Evolutionary conservation across 441 rosid genomes (phyloP), one percentile per base, ranked within the genome.

Genomic region (Pelargonium hybrid): DNA sequence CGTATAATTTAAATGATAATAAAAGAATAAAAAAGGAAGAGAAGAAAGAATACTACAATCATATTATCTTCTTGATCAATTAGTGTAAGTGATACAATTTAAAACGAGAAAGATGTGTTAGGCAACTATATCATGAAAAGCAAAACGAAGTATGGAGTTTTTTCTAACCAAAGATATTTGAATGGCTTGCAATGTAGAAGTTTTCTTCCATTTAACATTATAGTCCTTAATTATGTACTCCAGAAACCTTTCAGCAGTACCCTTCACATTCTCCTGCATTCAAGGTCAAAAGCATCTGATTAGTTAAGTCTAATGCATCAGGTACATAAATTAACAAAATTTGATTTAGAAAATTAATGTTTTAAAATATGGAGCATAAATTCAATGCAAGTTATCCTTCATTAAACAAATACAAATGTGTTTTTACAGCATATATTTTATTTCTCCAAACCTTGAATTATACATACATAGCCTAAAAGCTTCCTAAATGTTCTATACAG

Each of bases 131-230:
- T 57, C 25, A 13, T n/a, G 54, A 48, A 69, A 31, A 13, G 18
- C 54, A 48, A 13, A 6, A 48, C 11, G 15, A 48, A 48, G 17
- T 48, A 48, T 14, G 73, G 74, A 57, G 66, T 70, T 64, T 37
- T 39, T 66, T 69, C 93, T 82, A 64, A 95, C 99, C 90, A 92
- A 72, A 65, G 98, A 89, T 69, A 95, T 81, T 80, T 84, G 89
- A 72, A 95, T 92, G 18, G 97, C 99, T 82, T 95, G 94, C 76
- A 89, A 82, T 54, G 78, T 71, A 68, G 87, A 73, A 54, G 74
- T 80, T 26, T 87, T 87, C 77, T 90, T 90, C 78, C 74, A 72
- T 62, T 54, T 78, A 68, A 92, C 84, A 74, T 39, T 85, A 77
- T 86, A 85, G 79, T 92, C 85, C 71, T 82, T 86, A 81, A 90